Percentiles rank a stretch among this genome's conserved stretches.
These are phyloP conservation scores for Pilatotrama ljubarskyi DNA, from an alignment of 768 basidiomycete genomes.

Conservation along the genomic window DNA sequence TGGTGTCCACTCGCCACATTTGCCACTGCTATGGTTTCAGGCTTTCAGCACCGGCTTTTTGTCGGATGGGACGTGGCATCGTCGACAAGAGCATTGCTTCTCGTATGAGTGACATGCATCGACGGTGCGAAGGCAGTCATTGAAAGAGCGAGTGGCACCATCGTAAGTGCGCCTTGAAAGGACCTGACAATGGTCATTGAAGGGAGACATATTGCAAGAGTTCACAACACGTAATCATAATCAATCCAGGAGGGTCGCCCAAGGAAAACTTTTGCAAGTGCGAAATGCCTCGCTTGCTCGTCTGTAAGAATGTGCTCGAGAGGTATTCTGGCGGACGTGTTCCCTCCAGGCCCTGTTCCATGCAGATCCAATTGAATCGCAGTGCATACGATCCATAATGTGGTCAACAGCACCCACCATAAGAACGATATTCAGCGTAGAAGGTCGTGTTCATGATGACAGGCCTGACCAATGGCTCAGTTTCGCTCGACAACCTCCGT, in stretches of 20 bases:
- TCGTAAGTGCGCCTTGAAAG: no score
- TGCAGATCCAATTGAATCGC: no score
- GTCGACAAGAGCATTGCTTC: no score
- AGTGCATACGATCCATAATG: background rate
- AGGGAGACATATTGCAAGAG: background rate
- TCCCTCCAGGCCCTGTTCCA: constrained; percentile 52
- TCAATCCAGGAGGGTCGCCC: constrained; percentile 59
- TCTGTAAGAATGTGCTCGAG: constrained; percentile 49
- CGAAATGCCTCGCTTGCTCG: constrained; percentile 42
- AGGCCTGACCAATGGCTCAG: constrained; percentile 33
- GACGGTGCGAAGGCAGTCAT: no score
- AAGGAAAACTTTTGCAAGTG: constrained; percentile 51
- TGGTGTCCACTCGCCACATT: no score
- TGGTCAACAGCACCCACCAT: constrained; percentile 35
- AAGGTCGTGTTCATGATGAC: constrained; percentile 54
- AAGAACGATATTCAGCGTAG: constrained; percentile 58
- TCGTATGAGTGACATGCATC: no score
- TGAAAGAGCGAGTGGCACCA: no score
- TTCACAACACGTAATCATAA: constrained; percentile 43
- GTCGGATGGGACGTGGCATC: no score
- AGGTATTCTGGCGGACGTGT: constrained; percentile 42
- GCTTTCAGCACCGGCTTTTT: no score
- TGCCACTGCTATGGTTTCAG: no score
- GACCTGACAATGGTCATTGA: background rate
- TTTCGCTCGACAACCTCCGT: background rate